Conservation (phyloP, 1,284 basidiomycete genomes). For the Kwoniella shivajii region DNA sequence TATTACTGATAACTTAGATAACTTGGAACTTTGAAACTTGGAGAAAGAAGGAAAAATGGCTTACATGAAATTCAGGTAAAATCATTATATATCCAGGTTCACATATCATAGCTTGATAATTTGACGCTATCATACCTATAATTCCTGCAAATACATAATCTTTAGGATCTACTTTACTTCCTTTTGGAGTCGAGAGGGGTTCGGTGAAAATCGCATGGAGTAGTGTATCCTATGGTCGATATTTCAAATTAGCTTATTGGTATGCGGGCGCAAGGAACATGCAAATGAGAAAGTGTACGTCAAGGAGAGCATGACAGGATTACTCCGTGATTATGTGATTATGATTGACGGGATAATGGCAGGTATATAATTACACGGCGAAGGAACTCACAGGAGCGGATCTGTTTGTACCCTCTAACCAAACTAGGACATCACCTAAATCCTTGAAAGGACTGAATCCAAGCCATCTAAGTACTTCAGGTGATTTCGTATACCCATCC, state of each 20-base stretch:
- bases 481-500: slow-evolving; percentile 30
- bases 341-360: not conserved
- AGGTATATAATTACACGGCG: no score
- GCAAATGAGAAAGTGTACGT: no score
- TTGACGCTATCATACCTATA: slow-evolving; percentile 35
- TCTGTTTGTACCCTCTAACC: slow-evolving; percentile 31
- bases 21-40: no score
- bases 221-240: slow-evolving; percentile 32
- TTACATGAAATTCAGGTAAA: slow-evolving; percentile 40
- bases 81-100: slow-evolving; percentile 49
- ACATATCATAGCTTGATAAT: slow-evolving; percentile 29
- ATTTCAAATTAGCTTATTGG: no score
- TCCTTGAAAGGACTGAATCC: slow-evolving; percentile 16
- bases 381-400: slow-evolving; percentile 28
- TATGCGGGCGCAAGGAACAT: no score
- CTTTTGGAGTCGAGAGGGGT: slow-evolving; percentile 17
- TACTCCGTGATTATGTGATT: not conserved
- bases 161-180: slow-evolving; percentile 19
- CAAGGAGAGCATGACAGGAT: no score
- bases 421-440: slow-evolving; percentile 37
- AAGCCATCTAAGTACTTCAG: slow-evolving; percentile 34
- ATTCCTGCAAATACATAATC: slow-evolving; percentile 46
- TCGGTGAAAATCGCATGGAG: slow-evolving; percentile 44
- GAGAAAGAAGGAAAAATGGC: no score
- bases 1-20: no score